These are phyloP conservation scores for Eucalyptus microcorys DNA, from an alignment of 345 rosid genomes.

Conservation along the genomic window DNA sequence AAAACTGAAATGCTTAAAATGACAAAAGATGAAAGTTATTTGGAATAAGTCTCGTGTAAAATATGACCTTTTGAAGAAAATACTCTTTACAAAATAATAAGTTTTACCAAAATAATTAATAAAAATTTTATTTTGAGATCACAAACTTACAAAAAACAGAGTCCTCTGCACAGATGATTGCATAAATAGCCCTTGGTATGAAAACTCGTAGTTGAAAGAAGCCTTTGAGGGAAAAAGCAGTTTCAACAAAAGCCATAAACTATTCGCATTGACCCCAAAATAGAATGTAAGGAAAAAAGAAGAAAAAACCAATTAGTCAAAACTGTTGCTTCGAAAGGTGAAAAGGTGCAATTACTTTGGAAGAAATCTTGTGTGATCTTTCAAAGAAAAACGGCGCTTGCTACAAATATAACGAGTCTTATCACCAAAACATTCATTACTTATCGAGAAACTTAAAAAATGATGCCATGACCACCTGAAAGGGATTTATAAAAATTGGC, in stretches of 20 bases:
- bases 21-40: background rate
- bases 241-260: background rate
- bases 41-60: background rate
- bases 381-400: background rate
- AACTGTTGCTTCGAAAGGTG: background rate
- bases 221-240: background rate
- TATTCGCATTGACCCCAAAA: background rate
- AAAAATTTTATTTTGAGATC: too few relatives aligned
- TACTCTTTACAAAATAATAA: too few relatives aligned
- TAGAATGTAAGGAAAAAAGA: background rate
- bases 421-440: background rate
- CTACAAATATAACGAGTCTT: background rate
- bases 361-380: background rate
- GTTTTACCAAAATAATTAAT: background rate
- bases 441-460: background rate
- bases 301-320: background rate
- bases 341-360: background rate
- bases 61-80: background rate
- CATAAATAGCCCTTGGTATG: background rate
- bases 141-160: background rate
- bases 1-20: background rate
- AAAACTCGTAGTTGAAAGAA: background rate
- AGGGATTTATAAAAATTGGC: background rate
- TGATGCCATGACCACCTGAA: background rate
- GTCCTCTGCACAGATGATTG: background rate